Conservation (phyloP, 768 basidiomycete genomes). For the Arthromyces matolae region DNA sequence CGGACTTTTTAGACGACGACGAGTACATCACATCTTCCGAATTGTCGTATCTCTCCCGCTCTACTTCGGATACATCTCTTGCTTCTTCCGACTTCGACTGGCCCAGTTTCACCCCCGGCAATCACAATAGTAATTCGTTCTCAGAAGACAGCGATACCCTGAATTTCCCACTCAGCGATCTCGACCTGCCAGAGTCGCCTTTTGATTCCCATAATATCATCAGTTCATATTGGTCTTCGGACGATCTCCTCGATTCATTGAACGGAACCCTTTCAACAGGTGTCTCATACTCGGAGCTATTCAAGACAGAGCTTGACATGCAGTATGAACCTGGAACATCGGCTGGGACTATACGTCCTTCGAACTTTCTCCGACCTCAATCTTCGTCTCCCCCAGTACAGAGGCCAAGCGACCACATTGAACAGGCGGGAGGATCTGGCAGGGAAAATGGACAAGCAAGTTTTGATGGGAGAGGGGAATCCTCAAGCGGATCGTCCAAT, state of each 20-base stretch:
- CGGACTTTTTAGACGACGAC: slow-evolving; percentile 9
- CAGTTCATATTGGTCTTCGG: slow-evolving; percentile 19
- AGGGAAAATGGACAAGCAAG: slow-evolving; percentile 18
- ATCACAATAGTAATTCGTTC: slow-evolving; percentile 17
- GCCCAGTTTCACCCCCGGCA: slow-evolving; percentile 13
- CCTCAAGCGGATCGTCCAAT: slow-evolving; percentile 12
- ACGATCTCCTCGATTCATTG: slow-evolving; percentile 14
- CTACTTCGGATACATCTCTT: slow-evolving; percentile 35
- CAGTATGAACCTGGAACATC: slow-evolving; percentile 43
- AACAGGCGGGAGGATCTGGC: slow-evolving; percentile 24
- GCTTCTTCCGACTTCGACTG: slow-evolving; percentile 24
- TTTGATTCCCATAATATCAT: slow-evolving; percentile 19
- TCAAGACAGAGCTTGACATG: slow-evolving; percentile 19
- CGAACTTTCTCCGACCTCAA: slow-evolving; percentile 5
- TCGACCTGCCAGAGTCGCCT: slow-evolving; percentile 17
- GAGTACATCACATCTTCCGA: slow-evolving; percentile 22
- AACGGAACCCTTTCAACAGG: slow-evolving; percentile 5
- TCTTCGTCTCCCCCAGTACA: slow-evolving; percentile 1
- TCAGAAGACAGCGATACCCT: slow-evolving; percentile 26
- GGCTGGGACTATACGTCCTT: slow-evolving; percentile 38
- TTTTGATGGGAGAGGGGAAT: slow-evolving; percentile 5
- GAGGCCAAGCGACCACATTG: slow-evolving; percentile 12
- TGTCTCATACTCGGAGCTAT: slow-evolving; percentile 12
- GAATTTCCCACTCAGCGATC: slow-evolving; percentile 23
- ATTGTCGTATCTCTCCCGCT: slow-evolving; percentile 38